Evolutionary conservation across 371 early-diverging fungal species (phyloP).

Genomic region (Actinomucor elegans): DNA sequence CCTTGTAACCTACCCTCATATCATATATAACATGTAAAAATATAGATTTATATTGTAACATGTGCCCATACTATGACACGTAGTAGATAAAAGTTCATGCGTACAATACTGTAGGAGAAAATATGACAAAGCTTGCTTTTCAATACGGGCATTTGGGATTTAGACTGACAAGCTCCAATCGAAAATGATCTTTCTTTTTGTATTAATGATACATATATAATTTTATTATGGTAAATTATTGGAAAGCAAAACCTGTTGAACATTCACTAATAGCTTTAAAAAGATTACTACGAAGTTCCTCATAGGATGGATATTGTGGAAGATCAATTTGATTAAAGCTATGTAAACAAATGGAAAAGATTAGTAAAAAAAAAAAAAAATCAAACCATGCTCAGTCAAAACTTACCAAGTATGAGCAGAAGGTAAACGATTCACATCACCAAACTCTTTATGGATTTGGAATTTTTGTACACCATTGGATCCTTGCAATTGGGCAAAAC

Average conservation of each 20-base stretch:
- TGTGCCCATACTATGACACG: too few species aligned
- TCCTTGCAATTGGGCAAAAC: constrained; percentile 94
- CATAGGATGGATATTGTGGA: constrained; percentile 94
- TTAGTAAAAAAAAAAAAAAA: not conserved
- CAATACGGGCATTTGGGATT: too few species aligned
- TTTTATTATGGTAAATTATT: too few species aligned
- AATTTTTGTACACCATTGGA: constrained; percentile 95
- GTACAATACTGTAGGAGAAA: too few species aligned
- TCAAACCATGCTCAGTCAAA: not conserved
- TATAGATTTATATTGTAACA: too few species aligned
- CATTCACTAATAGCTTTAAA: constrained; percentile 94
- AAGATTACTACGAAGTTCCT: constrained; percentile 83
- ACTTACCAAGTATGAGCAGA: constrained; percentile 97
- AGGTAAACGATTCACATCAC: constrained; percentile 86
- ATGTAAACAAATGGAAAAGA: constrained; percentile 17
- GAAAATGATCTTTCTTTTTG: too few species aligned
- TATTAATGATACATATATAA: too few species aligned
- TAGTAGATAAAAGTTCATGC: too few species aligned
- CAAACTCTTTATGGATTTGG: constrained; percentile 97
- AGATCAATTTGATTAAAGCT: constrained; percentile 98
- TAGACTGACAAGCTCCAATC: too few species aligned
- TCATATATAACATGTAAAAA: too few species aligned
- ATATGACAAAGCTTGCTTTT: too few species aligned
- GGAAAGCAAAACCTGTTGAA: constrained; percentile 93
- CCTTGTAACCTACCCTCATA: too few species aligned